A percentile compares a stretch with the other conserved stretches of the same genome.
phyloP scores from a whole-genome alignment of 257 asterid species.

The Gardenia jasminoides region DNA sequence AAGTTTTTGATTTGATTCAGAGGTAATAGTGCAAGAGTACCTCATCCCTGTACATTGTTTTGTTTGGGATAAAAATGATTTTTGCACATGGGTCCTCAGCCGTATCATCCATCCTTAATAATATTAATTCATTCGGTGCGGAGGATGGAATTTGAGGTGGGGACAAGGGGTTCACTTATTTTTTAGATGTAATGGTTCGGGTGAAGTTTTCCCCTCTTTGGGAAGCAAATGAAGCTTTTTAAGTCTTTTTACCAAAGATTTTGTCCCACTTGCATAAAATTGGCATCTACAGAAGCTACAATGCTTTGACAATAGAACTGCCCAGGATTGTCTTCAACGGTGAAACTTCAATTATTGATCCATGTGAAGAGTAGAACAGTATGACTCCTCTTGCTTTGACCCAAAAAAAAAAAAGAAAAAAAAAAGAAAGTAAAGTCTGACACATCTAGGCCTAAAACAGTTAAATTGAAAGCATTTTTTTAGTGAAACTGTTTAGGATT shows the following conservation, averaged over 20 bases:
- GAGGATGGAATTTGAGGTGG: neutral
- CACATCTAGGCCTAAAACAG: neutral
- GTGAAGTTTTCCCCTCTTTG: neutral
- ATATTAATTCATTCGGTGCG: neutral
- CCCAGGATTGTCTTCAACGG: neutral
- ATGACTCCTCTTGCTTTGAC: too few species aligned
- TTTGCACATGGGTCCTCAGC: neutral
- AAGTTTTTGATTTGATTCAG: neutral
- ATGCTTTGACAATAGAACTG: neutral
- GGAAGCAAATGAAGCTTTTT: neutral
- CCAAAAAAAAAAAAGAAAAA: too few species aligned
- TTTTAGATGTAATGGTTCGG: neutral
- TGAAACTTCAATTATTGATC: neutral
- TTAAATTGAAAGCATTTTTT: neutral
- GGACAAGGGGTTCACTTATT: neutral
- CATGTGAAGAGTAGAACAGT: neutral
- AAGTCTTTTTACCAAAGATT: neutral
- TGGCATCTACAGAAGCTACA: neutral
- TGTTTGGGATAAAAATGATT: neutral
- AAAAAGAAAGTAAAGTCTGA: too few species aligned
- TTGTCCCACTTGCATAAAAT: neutral
- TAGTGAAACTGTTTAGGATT: neutral
- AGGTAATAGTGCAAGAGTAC: neutral
- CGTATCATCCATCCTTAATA: neutral
- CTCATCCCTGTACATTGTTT: neutral